Base-by-base conservation (phyloP, 163 green algal genomes). In the Scenedesmus sp. region DNA sequence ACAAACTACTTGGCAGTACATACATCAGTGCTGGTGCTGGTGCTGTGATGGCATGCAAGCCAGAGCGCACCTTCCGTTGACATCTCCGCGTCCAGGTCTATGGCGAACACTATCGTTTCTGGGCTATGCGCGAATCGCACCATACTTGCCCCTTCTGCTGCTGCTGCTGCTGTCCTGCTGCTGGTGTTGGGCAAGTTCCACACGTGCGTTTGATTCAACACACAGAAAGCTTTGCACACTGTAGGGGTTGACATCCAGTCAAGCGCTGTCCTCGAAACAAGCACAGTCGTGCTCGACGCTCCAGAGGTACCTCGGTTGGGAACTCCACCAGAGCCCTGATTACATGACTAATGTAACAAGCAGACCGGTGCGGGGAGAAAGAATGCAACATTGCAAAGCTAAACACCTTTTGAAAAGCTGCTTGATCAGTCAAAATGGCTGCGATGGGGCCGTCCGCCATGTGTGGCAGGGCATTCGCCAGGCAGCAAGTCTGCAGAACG, bases 21-120 rank as follows among this genome's bases (percentile, higher is more conserved):
- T 85, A 57, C 77, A n/a, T 23, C 77, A 46, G 34, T 62, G 46
- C 46, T 85, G 52, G 77, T 15, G 52, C 46, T 3, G 10, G 13
- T 85, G 56, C 55, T 87, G 55, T 67, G n/a, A 1, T 52, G 2
- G 4, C 15, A 34, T 87, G 52, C 52, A 46, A 66, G 10, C 7
- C 3, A 62, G 15, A 66, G 34, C 66, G 20, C 18, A 90, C 85
- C 85, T 82, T 90, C 60, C 13, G 54, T 56, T 12, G 46, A 55
- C 8, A 79, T 59, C 74, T 91, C 87, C 2, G 52, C 4, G 15
- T 86, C 67, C 1, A 91, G 56, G n/a, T 91, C 87, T n/a, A 91
- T 57, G 26, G 87, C 87, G 76, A 91, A 87, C 54, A 91, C 8
- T 20, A 86, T 34, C 2, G 54, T 85, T 56, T 91, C 87, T 16